phyloP scores from a whole-genome alignment of 2,329 filamentous ascomycete species.

The Arthrinium puccinioides region DNA sequence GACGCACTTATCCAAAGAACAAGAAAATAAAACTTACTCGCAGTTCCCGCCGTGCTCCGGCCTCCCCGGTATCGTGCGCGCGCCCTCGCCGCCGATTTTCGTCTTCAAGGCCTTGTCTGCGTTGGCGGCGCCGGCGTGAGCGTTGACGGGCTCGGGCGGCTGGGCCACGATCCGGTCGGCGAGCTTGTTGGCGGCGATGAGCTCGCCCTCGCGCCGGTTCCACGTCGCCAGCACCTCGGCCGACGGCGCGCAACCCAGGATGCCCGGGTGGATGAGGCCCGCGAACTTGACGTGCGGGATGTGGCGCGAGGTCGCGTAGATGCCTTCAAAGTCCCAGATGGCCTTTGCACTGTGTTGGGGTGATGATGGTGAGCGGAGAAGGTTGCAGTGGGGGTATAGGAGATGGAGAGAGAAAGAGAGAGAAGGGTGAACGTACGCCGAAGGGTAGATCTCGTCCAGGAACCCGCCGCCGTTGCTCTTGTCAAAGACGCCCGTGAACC shows the following conservation, averaged over 20 bases:
- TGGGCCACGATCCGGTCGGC: constrained; percentile 63
- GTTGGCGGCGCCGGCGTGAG: constrained; percentile 55
- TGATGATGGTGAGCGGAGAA: neutral
- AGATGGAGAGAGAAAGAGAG: neutral
- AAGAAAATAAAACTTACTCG: constrained; percentile 36
- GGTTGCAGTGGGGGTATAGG: too few relatives aligned
- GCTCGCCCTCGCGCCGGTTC: constrained; percentile 76
- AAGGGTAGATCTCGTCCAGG: constrained; percentile 78
- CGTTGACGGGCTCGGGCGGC: constrained; percentile 64
- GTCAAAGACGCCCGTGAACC: constrained; percentile 78
- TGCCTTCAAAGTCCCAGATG: constrained; percentile 51
- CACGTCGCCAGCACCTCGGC: constrained; percentile 69
- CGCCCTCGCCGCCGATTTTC: constrained; percentile 70
- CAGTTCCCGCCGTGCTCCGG: constrained; percentile 88
- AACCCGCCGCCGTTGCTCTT: constrained; percentile 82
- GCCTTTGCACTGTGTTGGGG: constrained; percentile 37
- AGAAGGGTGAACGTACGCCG: constrained; percentile 48
- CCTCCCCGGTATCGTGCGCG: constrained; percentile 75
- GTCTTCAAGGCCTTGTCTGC: constrained; percentile 51
- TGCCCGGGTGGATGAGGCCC: constrained; percentile 85
- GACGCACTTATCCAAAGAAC: neutral
- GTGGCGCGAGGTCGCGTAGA: constrained; percentile 70
- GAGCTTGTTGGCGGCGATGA: constrained; percentile 63
- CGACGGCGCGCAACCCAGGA: constrained; percentile 82
- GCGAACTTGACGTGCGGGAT: constrained; percentile 83